Evolutionary conservation across 441 rosid genomes (phyloP), one percentile per base, ranked within the genome.

Genomic region (Viola pubescens): DNA sequence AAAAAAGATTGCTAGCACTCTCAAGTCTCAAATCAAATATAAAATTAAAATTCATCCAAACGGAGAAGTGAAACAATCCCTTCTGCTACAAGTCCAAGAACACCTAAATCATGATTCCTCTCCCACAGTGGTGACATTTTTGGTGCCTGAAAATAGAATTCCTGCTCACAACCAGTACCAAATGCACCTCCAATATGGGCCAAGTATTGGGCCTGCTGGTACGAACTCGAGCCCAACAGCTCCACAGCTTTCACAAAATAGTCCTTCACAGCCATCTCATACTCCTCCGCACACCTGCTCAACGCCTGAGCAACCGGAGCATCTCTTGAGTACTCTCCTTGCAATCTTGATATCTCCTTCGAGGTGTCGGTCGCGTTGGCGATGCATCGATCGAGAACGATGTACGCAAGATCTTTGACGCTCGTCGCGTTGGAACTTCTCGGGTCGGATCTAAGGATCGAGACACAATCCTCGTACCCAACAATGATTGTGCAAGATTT

Each of bases 1-100:
- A 12, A 46, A 12, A 47, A 16, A n/a, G 6, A n/a, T 12, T 5
- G 8, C 7, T 12, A 47, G 50, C 54, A 11, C 12, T 26, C 10
- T 8, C 54, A 16, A n/a, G n/a, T n/a, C n/a, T n/a, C n/a, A n/a
- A n/a, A 16, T 16, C 19, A 16, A 16, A 16, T 16, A 16, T 16
- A 16, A 16, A 16, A 16, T n/a, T 13, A n/a, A 13, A 45, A 37
- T 41, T 54, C 19, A 13, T 54, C 7, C 58, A 54, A 13, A 39
- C 58, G 58, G 12, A 54, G 58, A 54, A 54, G 58, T 44, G 58
- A 54, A 40, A 40, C 45, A 40, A 54, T 54, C 5, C 58, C 58
- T 12, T 54, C 58, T 40, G 58, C 46, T n/a, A 54, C 58, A n/a
- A 40, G 45, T 5, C 58, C 58, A 54, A 54, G 58, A 38, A 54